Percentiles rank a stretch among this genome's conserved stretches.
Conservation (phyloP, 1,284 basidiomycete species). For the Malassezia arunalokei region DNA sequence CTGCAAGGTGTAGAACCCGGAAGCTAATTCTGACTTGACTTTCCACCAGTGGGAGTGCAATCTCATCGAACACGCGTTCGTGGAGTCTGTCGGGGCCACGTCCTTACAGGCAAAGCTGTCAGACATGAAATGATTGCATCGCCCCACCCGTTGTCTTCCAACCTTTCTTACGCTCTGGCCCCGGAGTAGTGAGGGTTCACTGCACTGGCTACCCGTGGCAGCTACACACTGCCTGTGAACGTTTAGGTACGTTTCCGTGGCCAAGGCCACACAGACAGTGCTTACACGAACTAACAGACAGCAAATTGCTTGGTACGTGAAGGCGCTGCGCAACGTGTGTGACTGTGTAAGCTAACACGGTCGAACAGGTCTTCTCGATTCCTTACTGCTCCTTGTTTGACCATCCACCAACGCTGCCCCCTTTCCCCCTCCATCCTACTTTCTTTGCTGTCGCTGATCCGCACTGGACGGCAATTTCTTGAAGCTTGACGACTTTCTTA, state of each 20-base stretch:
- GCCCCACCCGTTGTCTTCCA: no score
- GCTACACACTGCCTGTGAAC: background rate
- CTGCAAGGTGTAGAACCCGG: slow-evolving; percentile 3
- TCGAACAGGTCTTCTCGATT: no score
- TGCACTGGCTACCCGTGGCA: background rate
- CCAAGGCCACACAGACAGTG: background rate
- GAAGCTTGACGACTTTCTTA: no score
- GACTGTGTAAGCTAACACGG: no score
- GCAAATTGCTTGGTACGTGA: no score
- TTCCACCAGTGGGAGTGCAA: background rate
- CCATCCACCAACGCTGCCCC: no score
- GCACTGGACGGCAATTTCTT: background rate
- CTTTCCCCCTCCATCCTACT: no score
- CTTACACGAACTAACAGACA: background rate
- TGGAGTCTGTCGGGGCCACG: slow-evolving; percentile 1
- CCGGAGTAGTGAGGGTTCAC: background rate
- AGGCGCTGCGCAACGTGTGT: no score
- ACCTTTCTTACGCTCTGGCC: no score
- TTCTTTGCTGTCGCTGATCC: background rate
- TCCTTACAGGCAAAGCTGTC: background rate
- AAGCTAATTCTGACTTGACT: background rate
- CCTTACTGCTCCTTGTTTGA: no score
- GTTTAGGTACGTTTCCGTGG: background rate
- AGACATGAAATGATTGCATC: background rate
- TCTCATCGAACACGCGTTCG: background rate